Evolutionary conservation across 345 rosid genomes (phyloP), one percentile per base, ranked within the genome.

Genomic region (Salix viminalis): DNA sequence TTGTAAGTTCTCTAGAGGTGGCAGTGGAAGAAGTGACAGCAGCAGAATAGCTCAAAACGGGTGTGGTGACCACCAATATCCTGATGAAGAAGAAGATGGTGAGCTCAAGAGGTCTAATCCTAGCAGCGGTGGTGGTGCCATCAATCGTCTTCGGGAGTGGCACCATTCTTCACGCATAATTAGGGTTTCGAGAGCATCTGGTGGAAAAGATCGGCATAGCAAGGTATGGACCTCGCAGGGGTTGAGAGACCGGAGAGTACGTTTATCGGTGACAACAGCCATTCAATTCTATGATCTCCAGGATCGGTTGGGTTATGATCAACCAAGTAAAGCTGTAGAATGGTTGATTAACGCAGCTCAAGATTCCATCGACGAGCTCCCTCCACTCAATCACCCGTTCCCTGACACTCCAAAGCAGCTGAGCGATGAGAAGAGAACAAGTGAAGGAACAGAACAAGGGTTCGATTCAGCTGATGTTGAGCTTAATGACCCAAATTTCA

Each of bases 141-240:
- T 78, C 70, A 85, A 85, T 80, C 73, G 79, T n/a, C 86, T 87
- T 41, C 85, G 91, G 10, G 87, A 90, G 69, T 92, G 93, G 93
- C 94, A 76, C 83, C 88, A 88, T 39, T 89, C 94, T 0, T 92
- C 97, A 1, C 75, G 99, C 73, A 96, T 96, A 65, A 89, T 93
- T 84, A 91, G 98, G 96, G 99, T 93, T 86, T 92, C 99, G 0
- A 81, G 98, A 72, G 94, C 99, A 62, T 91, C 99, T 3, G 97
- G 99, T 56, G 99, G 99, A 3, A 96, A 96, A 85, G 99, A 96
- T 83, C 87, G 99, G 75, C 99, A 96, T 85, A 96, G 99, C 86
- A 96, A 96, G 85, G 98, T 96, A 0, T 92, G 86, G 91, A 96
- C 99, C 23, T 93, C 99, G 0, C 93, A 92, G 78, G 99, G 99